Evolutionary conservation across 228 moss, liverwort and hornwort genomes (phyloP), one percentile per base, ranked within the genome.

Genomic region (Sphagnum fallax): DNA sequence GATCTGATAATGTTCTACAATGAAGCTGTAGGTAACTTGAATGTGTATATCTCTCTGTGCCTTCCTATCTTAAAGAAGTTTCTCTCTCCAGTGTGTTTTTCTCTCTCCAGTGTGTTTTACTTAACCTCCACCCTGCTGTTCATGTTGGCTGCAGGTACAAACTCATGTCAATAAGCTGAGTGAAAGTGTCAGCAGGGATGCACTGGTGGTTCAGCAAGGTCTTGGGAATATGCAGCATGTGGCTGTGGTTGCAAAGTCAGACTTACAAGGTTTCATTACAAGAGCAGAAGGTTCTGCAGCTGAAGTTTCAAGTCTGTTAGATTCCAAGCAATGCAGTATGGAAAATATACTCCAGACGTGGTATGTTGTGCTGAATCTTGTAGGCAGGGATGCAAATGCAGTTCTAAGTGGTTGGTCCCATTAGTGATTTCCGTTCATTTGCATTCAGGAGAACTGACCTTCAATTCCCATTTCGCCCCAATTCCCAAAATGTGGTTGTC

Each of bases 311-410:
- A 74, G 83, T 32, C 13, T 75, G 60, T 63, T 91, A 47, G 76
- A 71, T 55, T 67, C 85, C 0, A 91, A 82, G 64, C 90, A 91
- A 52, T 74, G 76, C 8, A 75, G 72, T 65, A 85, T 97, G 85
- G 91, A 88, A 75, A 81, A 81, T 49, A 83, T 83, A 67, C 84
- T 93, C 6, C 77, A 85, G 9, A 86, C 77, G 60, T 89, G 91
- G 96, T 97, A 65, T 63, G 80, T n/a, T 52, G 51, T 12, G 5
- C 13, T 48, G 11, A 11, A 65, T 48, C 11, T 65, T 65, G 15
- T 48, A 6, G 5, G 4, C 13, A 14, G 8, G 63, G 15, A 8
- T 8, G 16, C 3, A 8, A 16, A 50, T 47, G 8, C 6, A 65
- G 57, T 65, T 1, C 6, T 10, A 49, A 4, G 47, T 4, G 15